Evolutionary conservation across 768 basidiomycete species (phyloP).

Genomic region (Porphyrellus cyaneotinctus): DNA sequence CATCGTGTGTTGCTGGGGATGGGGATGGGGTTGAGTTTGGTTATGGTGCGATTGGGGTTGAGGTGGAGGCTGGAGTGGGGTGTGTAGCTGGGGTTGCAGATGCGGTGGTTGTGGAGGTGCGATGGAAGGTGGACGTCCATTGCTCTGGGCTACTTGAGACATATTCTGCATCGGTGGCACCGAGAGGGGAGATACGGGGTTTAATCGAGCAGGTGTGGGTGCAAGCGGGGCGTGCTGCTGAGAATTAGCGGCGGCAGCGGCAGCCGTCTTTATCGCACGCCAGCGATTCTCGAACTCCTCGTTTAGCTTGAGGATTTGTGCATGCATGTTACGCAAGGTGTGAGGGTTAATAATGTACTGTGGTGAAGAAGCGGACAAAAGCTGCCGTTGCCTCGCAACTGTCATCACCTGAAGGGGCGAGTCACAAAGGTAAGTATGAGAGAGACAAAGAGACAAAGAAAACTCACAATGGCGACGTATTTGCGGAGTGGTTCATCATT

Average conservation of each 20-base stretch:
- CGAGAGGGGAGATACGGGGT: conserved; percentile 8
- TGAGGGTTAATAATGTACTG: conserved; percentile 35
- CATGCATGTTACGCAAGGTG: conserved; percentile 42
- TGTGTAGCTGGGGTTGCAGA: conserved; percentile 9
- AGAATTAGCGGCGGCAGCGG: conserved; percentile 2
- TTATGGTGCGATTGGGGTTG: conserved; percentile 14
- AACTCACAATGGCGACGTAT: conserved; percentile 52
- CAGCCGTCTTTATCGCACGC: conserved; percentile 23
- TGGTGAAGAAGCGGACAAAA: conserved; percentile 21
- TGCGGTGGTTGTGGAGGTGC: conserved; percentile 15
- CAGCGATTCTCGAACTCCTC: conserved; percentile 36
- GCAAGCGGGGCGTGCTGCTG: conserved; percentile 2
- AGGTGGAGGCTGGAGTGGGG: neutral
- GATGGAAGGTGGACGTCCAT: conserved; percentile 30
- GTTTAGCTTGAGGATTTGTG: conserved; percentile 39
- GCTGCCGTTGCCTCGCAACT: conserved; percentile 34
- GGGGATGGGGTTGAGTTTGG: conserved; percentile 8
- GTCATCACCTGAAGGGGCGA: conserved; percentile 37
- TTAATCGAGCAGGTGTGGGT: conserved; percentile 2
- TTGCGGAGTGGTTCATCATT: conserved; percentile 46
- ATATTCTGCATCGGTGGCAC: conserved; percentile 18
- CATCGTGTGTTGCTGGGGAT: conserved; percentile 2
- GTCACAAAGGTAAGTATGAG: conserved; percentile 7
- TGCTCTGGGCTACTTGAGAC: conserved; percentile 16
- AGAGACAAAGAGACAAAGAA: conserved; percentile 11